These are phyloP conservation scores for Serendipita vermifera DNA, from an alignment of 768 basidiomycete species.

Conservation along the genomic window DNA sequence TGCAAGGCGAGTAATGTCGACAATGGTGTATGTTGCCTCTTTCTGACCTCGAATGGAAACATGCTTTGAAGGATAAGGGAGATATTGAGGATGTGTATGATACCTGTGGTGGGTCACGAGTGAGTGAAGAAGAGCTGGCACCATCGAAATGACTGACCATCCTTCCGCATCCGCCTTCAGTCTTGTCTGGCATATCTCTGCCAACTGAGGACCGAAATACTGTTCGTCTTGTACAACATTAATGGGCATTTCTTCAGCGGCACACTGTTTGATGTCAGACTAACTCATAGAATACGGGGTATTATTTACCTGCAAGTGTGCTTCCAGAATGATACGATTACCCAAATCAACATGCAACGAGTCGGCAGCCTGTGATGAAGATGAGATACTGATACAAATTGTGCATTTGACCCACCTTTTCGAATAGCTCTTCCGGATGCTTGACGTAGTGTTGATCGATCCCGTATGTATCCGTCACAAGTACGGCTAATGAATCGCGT, in stretches of 20 bases:
- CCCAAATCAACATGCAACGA: slow-evolving; percentile 61
- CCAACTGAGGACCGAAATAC: slow-evolving; percentile 58
- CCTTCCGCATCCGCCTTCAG: slow-evolving; percentile 63
- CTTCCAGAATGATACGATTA: slow-evolving; percentile 63
- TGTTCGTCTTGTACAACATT: slow-evolving; percentile 40
- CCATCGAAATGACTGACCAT: slow-evolving; percentile 37
- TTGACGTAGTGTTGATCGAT: slow-evolving; percentile 63
- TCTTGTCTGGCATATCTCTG: slow-evolving; percentile 45
- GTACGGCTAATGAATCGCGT: slow-evolving; percentile 63
- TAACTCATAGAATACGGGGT: neutral
- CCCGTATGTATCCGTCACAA: slow-evolving; percentile 54
- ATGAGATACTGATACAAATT: neutral
- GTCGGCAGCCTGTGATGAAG: slow-evolving; percentile 27
- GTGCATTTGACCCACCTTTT: slow-evolving; percentile 23
- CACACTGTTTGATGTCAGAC: slow-evolving; percentile 33
- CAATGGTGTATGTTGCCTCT: slow-evolving; percentile 66
- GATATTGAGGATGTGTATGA: slow-evolving; percentile 63
- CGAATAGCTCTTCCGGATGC: slow-evolving; percentile 58
- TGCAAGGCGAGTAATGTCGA: slow-evolving; percentile 42
- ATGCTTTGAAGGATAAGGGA: slow-evolving; percentile 62
- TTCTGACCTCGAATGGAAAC: slow-evolving; percentile 63
- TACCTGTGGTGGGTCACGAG: slow-evolving; percentile 38
- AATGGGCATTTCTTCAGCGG: slow-evolving; percentile 74
- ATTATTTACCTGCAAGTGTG: slow-evolving; percentile 46
- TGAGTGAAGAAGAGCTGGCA: neutral